Evolutionary conservation across 2,329 filamentous ascomycete species (phyloP).

Genomic region (Fusarium coffeatum): DNA sequence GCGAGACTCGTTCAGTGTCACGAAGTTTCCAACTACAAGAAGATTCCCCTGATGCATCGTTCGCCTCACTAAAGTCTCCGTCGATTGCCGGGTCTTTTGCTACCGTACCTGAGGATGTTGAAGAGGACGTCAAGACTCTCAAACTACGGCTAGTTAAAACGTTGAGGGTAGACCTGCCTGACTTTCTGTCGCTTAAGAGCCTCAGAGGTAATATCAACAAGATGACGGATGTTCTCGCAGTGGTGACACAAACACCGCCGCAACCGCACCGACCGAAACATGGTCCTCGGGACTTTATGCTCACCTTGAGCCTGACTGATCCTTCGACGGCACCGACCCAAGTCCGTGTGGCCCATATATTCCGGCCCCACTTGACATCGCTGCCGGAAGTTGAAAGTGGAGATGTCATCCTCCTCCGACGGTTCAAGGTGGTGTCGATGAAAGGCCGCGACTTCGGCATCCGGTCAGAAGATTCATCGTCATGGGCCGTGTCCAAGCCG

Average conservation of each 20-base stretch:
- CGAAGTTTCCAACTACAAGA: slow-evolving; percentile 33
- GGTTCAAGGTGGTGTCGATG: slow-evolving; percentile 66
- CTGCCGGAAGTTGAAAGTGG: slow-evolving; percentile 67
- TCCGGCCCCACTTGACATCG: slow-evolving; percentile 67
- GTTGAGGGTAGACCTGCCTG: slow-evolving; percentile 62
- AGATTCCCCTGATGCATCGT: slow-evolving; percentile 39
- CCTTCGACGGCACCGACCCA: slow-evolving; percentile 62
- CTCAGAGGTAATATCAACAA: slow-evolving; percentile 63
- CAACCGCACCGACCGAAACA: slow-evolving; percentile 66
- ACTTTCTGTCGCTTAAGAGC: slow-evolving; percentile 64
- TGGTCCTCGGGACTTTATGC: slow-evolving; percentile 69
- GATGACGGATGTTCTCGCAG: slow-evolving; percentile 64
- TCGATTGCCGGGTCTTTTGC: slow-evolving; percentile 45
- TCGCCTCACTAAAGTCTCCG: slow-evolving; percentile 44
- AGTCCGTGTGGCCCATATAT: slow-evolving; percentile 67
- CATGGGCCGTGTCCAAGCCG: slow-evolving; percentile 71
- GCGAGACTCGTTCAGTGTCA: slow-evolving; percentile 42
- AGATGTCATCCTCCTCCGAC: slow-evolving; percentile 68
- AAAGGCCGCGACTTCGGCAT: slow-evolving; percentile 67
- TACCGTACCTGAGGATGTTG: slow-evolving; percentile 40
- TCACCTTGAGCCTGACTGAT: slow-evolving; percentile 69
- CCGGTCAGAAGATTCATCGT: slow-evolving; percentile 64
- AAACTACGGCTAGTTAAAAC: slow-evolving; percentile 61
- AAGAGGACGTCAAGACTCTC: slow-evolving; percentile 51
- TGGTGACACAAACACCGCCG: slow-evolving; percentile 64